Base-by-base conservation (phyloP, 73 alveolate genomes). In the Symbiodinium natans region DNA sequence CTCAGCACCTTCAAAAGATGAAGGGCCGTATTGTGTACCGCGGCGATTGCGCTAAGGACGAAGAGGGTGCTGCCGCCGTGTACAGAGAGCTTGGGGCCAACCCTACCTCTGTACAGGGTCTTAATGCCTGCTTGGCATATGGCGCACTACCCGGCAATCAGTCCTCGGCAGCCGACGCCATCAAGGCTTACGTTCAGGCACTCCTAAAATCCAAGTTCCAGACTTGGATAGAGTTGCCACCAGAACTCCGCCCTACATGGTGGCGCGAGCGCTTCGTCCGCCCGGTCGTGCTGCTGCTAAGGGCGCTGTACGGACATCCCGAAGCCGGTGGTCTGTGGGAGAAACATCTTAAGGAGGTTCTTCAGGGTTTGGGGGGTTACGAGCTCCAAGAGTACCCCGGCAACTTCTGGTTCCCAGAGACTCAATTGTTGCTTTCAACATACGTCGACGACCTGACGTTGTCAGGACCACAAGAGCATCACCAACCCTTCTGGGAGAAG, bases 371-470 rank as follows among this genome's bases (percentile, higher is more conserved):
- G 43, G 48, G 36, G 33, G 93, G 75, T 0, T 46, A 84, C 27
- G 93, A 84, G 40, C 9, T 84, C 3, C 80, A 33, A 2, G 93
- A 84, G 48, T 84, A 42, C 80, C 93, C 93, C 4, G 93, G 92
- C 11, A 83, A 83, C 74, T 83, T 83, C 33, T 84, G 33, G 15
- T 84, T 84, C 34, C 75, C 75, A 1, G 52, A 46, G 6, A 29
- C 93, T 1, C 5, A 41, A 17, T 59, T 84, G 34, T 4, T 84
- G 80, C n/a, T 83, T 1, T 83, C 92, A 0, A 83, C 92, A 5
- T 83, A 83, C 40, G 92, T 83, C 0, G 71, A 84, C 33, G 93
- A 84, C 36, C 48, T 84, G 0, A 43, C 93, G 2, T 19, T 84
- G 48, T 11, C 93, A 1, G 93, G 93, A 0, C 93, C 93, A 0